Evolutionary conservation across 805 yeast genomes (phyloP).

Genomic region (Maudiozyma pseudohumilis): DNA sequence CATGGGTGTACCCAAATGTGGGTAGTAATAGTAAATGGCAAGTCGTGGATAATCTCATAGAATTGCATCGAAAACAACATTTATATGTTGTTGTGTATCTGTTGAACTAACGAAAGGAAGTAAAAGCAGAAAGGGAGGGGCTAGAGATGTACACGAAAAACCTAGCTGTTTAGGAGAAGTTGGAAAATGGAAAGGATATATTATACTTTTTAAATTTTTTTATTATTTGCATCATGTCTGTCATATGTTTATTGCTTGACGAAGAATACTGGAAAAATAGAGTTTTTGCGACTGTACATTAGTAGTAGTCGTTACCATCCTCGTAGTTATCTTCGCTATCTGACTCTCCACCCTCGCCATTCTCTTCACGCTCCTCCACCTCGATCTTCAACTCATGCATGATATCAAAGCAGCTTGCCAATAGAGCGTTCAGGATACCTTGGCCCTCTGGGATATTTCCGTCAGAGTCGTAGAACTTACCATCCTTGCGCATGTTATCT

Average conservation of each 20-base stretch:
- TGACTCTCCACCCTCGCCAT: conserved; percentile 11
- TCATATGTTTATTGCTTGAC: neutral
- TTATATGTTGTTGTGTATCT: too few relatives aligned
- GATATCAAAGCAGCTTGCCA: conserved; percentile 92
- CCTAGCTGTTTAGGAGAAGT: too few relatives aligned
- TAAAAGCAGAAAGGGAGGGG: too few relatives aligned
- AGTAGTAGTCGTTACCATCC: conserved; percentile 6
- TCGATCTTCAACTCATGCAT: conserved; percentile 84
- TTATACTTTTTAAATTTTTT: too few relatives aligned
- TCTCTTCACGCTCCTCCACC: conserved; percentile 51
- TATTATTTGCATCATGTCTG: too few relatives aligned
- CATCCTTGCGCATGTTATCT: conserved; percentile 80
- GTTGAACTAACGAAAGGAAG: too few relatives aligned
- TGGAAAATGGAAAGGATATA: conserved; percentile 1
- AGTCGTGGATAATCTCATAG: too few relatives aligned
- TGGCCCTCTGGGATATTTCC: conserved; percentile 96
- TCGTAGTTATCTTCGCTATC: conserved; percentile 9
- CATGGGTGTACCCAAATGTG: too few relatives aligned
- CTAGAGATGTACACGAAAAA: too few relatives aligned
- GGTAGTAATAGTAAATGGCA: too few relatives aligned
- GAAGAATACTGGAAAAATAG: neutral
- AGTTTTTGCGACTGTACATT: neutral
- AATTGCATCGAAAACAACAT: too few relatives aligned
- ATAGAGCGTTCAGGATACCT: conserved; percentile 81
- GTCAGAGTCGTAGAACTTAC: conserved; percentile 74